Conservation (phyloP, 2,329 filamentous ascomycete genomes). For the Claviceps sp. region DNA sequence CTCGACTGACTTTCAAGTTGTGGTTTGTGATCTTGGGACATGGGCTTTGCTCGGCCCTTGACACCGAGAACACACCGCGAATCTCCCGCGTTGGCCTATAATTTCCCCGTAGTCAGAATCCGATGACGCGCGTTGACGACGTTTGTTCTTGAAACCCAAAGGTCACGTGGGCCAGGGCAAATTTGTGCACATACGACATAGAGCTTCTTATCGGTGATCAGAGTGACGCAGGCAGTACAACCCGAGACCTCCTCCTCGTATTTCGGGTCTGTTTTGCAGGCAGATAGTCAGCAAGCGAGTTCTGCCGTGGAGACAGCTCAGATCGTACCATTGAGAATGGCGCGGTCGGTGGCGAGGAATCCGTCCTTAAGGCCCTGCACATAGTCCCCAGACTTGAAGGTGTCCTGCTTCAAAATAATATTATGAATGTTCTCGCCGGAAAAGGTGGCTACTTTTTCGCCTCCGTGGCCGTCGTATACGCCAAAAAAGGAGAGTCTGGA, state of each 20-base stretch:
- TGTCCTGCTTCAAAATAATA: slow-evolving; percentile 88
- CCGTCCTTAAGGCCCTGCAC: slow-evolving; percentile 95
- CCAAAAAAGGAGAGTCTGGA: slow-evolving; percentile 88
- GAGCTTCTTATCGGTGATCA: slow-evolving; percentile 85
- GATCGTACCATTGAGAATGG: slow-evolving; percentile 76
- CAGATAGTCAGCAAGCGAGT: slow-evolving; percentile 3
- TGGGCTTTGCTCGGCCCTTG: slow-evolving; percentile 90
- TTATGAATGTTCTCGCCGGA: slow-evolving; percentile 85
- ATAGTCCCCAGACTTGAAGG: slow-evolving; percentile 81
- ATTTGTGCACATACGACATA: slow-evolving; percentile 61
- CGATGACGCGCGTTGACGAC: background rate
- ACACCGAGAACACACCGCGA: slow-evolving; percentile 90
- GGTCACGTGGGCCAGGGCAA: background rate
- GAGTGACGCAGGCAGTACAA: slow-evolving; percentile 84
- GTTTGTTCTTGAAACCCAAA: background rate
- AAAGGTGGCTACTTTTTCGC: slow-evolving; percentile 90
- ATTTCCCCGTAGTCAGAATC: slow-evolving; percentile 8
- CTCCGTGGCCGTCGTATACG: slow-evolving; percentile 95
- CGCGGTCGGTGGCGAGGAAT: slow-evolving; percentile 88
- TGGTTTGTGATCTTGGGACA: slow-evolving; percentile 99
- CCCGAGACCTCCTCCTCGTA: slow-evolving; percentile 98
- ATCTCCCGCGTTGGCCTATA: slow-evolving; percentile 88
- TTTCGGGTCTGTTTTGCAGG: slow-evolving; percentile 64
- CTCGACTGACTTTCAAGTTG: slow-evolving; percentile 76
- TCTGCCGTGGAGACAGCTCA: background rate